Base-by-base conservation (phyloP, 192 early-diverging fungal genomes). In the Coemansia sp. region DNA sequence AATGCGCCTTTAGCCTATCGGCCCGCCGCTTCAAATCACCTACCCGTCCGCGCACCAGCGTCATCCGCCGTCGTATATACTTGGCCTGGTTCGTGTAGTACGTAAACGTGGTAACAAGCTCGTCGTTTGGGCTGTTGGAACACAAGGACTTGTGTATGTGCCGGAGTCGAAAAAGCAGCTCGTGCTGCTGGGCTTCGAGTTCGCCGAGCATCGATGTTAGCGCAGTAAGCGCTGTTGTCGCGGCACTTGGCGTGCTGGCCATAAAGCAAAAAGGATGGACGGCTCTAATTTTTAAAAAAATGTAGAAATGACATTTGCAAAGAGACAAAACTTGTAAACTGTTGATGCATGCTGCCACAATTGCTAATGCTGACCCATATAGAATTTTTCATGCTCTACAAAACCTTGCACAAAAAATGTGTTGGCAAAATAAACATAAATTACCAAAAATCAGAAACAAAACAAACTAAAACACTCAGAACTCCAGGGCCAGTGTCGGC, bases 401-500 rank as follows among this genome's bases (percentile, higher is more conserved):
- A 32, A 32, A 8, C 29, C 7, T 7, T 32, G 27, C 27, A 32
- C 6, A 32, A 32, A 21, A 32, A 32, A 32, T 32, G 6, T 32
- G 29, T 32, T 32, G 29, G 29, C 4, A 27, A 27, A 27, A 21
- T 21, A 21, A 27, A 27, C 5, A 27, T 27, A 27, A 5, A 27
- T 27, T 27, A 27, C 27, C 29, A 32, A 32, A 32, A 4, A 4
- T 21, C 29, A 7, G 6, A 32, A 32, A 32, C 29, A 14, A 55
- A 25, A 48, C 0, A 56, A 37, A 27, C 21, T 21, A 6, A 57
- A 24, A 10, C 50, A 24, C 29, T 39, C 62, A 76, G 43, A 76
- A 66, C 54, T 76, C 53, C 22, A 76, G 80, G 9, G 64, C 57
- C n/a, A 82, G 75, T 1, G 65, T 74, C 4, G 80, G 75, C 37